Conservation (phyloP, 1,284 basidiomycete species). For the Neonothopanus nambi region DNA sequence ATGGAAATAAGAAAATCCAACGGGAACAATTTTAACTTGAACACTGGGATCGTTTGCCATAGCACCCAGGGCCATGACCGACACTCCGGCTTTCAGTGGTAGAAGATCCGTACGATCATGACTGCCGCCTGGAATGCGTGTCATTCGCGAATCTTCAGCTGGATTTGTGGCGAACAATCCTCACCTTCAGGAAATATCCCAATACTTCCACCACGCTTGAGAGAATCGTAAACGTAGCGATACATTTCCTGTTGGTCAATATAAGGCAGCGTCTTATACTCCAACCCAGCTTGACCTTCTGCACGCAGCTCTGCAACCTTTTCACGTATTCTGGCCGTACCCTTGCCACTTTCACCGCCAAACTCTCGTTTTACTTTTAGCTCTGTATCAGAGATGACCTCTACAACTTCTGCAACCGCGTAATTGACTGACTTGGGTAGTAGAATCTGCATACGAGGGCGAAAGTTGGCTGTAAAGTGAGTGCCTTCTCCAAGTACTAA, state of each 20-base stretch:
- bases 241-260: slow-evolving; percentile 97
- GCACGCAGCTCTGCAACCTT: slow-evolving; percentile 58
- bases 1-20: slow-evolving; percentile 95
- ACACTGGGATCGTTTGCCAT: slow-evolving; percentile 90
- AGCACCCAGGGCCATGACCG: slow-evolving; percentile 96
- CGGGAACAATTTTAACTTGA: slow-evolving; percentile 91
- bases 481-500: slow-evolving; percentile 82
- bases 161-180: no score
- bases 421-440: slow-evolving; percentile 84
- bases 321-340: slow-evolving; percentile 68
- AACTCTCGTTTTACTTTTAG: slow-evolving; percentile 89
- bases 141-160: slow-evolving; percentile 8
- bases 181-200: slow-evolving; percentile 96
- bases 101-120: slow-evolving; percentile 95
- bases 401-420: slow-evolving; percentile 80
- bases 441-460: slow-evolving; percentile 85
- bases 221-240: slow-evolving; percentile 85
- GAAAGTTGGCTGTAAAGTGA: slow-evolving; percentile 77
- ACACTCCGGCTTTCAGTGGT: slow-evolving; percentile 94
- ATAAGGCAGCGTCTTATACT: slow-evolving; percentile 80
- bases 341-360: slow-evolving; percentile 79
- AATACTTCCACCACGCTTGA: slow-evolving; percentile 88
- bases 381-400: slow-evolving; percentile 90
- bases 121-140: slow-evolving; percentile 71
- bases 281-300: slow-evolving; percentile 59